Base-by-base conservation (phyloP, 805 yeast species). In the Candida gorgasii region DNA sequence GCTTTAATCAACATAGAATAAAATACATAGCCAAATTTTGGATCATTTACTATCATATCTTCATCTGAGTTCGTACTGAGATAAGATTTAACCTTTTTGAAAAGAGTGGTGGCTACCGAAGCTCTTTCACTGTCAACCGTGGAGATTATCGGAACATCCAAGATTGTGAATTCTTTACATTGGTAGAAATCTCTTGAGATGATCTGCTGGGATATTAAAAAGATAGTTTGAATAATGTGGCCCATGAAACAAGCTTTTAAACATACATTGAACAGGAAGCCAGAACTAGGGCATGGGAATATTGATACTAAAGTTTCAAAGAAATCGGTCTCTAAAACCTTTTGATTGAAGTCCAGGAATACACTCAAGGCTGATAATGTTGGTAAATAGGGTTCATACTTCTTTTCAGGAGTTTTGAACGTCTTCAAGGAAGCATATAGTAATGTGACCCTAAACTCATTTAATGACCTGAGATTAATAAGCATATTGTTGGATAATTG, bases 401-500 rank as follows among this genome's bases (percentile, higher is more conserved):
- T 50, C 23, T 57, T 48, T 36, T 51, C 39, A 14, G 56, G 53
- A 26, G 57, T 43, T 49, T 63, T 49, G 58, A 59, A 40, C 76
- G 80, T 56, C 50, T 60, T 56, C 14, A 57, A 55, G n/a, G 58
- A 53, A 39, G 62, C 62, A 68, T 63, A 60, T 23, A 58, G 57
- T 22, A 63, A 45, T 35, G 57, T 67, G 2, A 69, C 59, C 42
- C 74, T 52, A 37, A 68, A 68, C 39, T 72, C 76, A 41, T 61
- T 61, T 34, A 63, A 51, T 2, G 77, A 73, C 43, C 93, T 63
- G 43, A 89, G 59, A 12, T 82, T 73, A 1, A 85, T 70, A 33
- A 86, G 51, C 1, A 75, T 61, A 47, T 84, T 89, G 51, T 80
- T 76, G 0, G 88, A 76, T 3, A 88, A 50, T 43, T 83, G 89